Percentiles rank a stretch among this genome's conserved stretches.
These are phyloP conservation scores for Lyophyllum decastes DNA, from an alignment of 768 basidiomycete species.

Conservation along the genomic window DNA sequence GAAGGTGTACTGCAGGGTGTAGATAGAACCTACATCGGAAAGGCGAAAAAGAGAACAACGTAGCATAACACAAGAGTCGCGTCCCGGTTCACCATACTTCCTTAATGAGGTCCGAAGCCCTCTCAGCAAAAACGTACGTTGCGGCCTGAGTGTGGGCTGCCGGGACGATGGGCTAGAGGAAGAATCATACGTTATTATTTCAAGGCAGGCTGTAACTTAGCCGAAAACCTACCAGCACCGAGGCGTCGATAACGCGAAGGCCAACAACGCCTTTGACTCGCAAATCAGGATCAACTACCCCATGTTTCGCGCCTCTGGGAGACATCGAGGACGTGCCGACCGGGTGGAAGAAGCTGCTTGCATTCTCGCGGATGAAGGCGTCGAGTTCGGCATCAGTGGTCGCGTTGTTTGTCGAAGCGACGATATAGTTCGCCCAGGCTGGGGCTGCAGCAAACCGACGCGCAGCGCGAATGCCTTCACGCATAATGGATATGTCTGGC, in stretches of 20 bases:
- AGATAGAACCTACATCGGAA: background rate
- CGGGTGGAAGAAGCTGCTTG: constrained; percentile 24
- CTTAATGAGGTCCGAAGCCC: constrained; percentile 30
- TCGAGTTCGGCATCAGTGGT: constrained; percentile 33
- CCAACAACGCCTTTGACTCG: constrained; percentile 33
- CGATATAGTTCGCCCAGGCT: constrained; percentile 6
- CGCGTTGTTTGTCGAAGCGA: constrained; percentile 8
- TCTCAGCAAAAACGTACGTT: constrained; percentile 28
- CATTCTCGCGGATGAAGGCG: constrained; percentile 22
- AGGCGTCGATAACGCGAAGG: constrained; percentile 37
- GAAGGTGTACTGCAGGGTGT: no score
- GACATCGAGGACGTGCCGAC: constrained; percentile 29
- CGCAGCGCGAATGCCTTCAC: constrained; percentile 5
- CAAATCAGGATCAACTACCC: constrained; percentile 24
- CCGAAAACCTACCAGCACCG: constrained; percentile 17
- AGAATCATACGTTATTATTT: background rate
- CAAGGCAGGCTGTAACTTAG: no score
- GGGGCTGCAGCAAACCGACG: constrained; percentile 5
- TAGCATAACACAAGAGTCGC: background rate
- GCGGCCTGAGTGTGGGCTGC: constrained; percentile 26
- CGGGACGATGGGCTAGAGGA: constrained; percentile 24
- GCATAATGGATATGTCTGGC: constrained; percentile 11
- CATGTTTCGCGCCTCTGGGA: constrained; percentile 8
- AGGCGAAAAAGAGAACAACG: background rate
- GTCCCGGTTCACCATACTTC: constrained; percentile 9